A percentile compares a stretch with the other conserved stretches of the same genome.
phyloP scores from a whole-genome alignment of 1,139 yeast genomes.

The Pneumocystis wakefieldiae region DNA sequence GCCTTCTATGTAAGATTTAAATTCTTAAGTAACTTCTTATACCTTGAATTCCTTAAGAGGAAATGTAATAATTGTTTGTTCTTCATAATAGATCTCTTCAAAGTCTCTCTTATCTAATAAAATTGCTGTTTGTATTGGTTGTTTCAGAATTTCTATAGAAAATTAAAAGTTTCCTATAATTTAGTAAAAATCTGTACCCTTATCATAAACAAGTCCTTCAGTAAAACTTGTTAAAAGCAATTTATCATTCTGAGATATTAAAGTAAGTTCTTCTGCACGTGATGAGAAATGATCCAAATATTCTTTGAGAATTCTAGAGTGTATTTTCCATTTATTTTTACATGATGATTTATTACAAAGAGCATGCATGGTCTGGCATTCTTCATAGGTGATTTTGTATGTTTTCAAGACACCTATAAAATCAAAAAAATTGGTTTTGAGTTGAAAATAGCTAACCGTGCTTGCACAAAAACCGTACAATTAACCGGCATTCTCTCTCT shows the following conservation, averaged over 20 bases:
- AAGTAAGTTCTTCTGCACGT: constrained; percentile 21
- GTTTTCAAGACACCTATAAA: constrained; percentile 18
- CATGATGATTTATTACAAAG: constrained; percentile 14
- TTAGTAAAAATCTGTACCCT: neutral
- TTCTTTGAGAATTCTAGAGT: constrained; percentile 17
- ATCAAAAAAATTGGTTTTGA: neutral
- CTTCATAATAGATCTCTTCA: constrained; percentile 16
- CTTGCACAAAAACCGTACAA: constrained; percentile 10
- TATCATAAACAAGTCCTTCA: constrained; percentile 14
- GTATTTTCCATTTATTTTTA: constrained; percentile 17
- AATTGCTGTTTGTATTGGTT: constrained; percentile 21
- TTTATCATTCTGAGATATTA: constrained; percentile 14
- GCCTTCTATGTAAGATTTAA: constrained; percentile 5
- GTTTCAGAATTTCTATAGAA: constrained; percentile 19
- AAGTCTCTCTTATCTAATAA: constrained; percentile 17
- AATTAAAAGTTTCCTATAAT: neutral
- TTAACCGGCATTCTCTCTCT: constrained; percentile 10
- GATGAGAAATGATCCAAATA: constrained; percentile 21
- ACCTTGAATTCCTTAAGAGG: constrained; percentile 22
- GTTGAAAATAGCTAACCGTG: constrained; percentile 9
- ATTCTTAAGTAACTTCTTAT: constrained; percentile 1
- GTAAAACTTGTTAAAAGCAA: constrained; percentile 20
- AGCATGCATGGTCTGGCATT: constrained; percentile 16
- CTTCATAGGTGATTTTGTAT: constrained; percentile 19
- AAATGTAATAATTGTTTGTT: constrained; percentile 16